Evolutionary conservation across 75 land plant species (phyloP).

Genomic region (Selaginella tamariscina): DNA sequence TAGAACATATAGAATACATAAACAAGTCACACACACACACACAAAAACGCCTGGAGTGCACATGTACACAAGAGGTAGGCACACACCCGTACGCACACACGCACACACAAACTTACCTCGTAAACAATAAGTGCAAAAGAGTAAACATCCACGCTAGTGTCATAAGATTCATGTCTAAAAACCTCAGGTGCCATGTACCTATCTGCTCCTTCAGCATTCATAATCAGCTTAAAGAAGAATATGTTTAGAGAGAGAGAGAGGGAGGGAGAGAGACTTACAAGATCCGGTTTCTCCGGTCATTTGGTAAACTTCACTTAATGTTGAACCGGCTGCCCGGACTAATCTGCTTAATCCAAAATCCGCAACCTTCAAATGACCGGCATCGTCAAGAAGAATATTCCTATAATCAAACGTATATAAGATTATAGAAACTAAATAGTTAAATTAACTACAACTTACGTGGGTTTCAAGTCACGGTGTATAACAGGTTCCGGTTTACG

Average conservation of each 20-base stretch:
- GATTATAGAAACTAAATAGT: too few species aligned
- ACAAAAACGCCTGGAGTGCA: too few species aligned
- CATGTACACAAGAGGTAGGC: too few species aligned
- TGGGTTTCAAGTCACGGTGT: not conserved
- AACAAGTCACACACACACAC: too few species aligned
- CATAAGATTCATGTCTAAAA: constrained; percentile 40
- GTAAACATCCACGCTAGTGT: constrained; percentile 54
- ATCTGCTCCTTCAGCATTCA: constrained; percentile 22
- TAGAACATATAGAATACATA: too few species aligned
- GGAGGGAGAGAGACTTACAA: constrained; percentile 18
- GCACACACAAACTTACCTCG: constrained; percentile 27
- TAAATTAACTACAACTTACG: not conserved
- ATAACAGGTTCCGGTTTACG: not conserved
- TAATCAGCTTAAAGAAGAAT: not conserved
- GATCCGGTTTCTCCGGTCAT: constrained; percentile 45
- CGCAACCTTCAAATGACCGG: constrained; percentile 74
- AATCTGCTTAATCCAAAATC: constrained; percentile 64
- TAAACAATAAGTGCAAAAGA: constrained; percentile 49
- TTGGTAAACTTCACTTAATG: constrained; percentile 15
- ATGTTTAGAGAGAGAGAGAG: too few species aligned
- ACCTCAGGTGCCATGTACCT: constrained; percentile 63
- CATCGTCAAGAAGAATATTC: constrained; percentile 87
- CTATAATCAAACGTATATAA: too few species aligned
- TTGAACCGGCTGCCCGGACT: constrained; percentile 18
- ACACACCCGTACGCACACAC: too few species aligned